Conservation (phyloP, 2,329 filamentous ascomycete genomes). For the Claviceps purpurea region DNA sequence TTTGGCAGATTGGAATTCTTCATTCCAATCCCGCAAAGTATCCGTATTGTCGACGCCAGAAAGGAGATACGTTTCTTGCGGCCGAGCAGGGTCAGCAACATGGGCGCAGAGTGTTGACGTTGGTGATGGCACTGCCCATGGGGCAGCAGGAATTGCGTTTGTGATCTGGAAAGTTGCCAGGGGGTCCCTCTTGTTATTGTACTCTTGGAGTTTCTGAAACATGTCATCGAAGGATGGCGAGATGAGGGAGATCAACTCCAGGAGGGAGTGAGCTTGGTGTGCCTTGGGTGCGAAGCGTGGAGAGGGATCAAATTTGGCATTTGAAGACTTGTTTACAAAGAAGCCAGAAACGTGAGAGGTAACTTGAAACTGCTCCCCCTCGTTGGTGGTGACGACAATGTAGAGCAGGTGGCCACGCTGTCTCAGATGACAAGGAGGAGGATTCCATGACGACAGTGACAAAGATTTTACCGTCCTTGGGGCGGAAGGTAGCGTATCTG, state of each 20-base stretch:
- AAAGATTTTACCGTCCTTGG: constrained; percentile 89
- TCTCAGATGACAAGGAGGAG: constrained; percentile 79
- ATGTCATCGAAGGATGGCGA: constrained; percentile 71
- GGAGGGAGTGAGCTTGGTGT: constrained; percentile 69
- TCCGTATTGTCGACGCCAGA: constrained; percentile 88
- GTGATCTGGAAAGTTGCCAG: constrained; percentile 91
- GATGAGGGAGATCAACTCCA: constrained; percentile 63
- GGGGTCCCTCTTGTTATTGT: constrained; percentile 74
- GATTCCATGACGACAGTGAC: constrained; percentile 88
- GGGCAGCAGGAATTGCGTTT: constrained; percentile 81
- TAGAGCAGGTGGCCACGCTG: constrained; percentile 91
- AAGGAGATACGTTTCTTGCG: constrained; percentile 85
- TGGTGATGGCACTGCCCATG: constrained; percentile 72
- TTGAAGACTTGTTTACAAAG: constrained; percentile 93
- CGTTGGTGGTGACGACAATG: constrained; percentile 75
- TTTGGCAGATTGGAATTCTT: constrained; percentile 93
- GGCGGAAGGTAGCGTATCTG: constrained; percentile 48
- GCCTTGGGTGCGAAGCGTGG: constrained; percentile 69
- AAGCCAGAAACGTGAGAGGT: constrained; percentile 91
- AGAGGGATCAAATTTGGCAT: constrained; percentile 85
- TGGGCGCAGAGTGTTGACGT: constrained; percentile 55
- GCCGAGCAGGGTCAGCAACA: constrained; percentile 69
- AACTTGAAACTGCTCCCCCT: constrained; percentile 89
- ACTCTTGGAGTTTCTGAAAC: constrained; percentile 69
- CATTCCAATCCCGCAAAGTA: constrained; percentile 94